phyloP scores from a whole-genome alignment of 2,329 filamentous ascomycete genomes.

The Trichoderma sp. region DNA sequence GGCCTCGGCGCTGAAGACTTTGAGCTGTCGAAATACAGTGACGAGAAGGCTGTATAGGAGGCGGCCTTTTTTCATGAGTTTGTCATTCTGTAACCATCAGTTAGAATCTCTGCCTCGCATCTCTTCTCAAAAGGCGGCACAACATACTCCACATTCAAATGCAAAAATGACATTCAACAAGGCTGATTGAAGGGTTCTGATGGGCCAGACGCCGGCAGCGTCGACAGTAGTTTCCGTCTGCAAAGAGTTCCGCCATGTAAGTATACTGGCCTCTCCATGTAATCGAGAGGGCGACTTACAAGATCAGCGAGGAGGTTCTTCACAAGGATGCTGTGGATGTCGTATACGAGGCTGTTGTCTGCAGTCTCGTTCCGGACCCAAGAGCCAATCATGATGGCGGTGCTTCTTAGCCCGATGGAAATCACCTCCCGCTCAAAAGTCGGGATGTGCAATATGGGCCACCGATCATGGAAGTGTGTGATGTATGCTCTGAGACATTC shows the following conservation, averaged over 20 bases:
- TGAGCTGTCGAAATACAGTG: conserved; percentile 38
- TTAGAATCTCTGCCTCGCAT: not conserved
- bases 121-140: not conserved
- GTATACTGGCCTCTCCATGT: not conserved
- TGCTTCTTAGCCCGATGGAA: conserved; percentile 33
- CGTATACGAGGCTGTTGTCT: conserved; percentile 33
- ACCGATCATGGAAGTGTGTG: conserved; percentile 44
- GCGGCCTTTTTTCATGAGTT: conserved; percentile 36
- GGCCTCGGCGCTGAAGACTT: conserved; percentile 41
- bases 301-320: conserved; percentile 35
- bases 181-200: conserved; percentile 39
- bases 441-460: conserved; percentile 45
- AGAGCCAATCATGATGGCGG: conserved; percentile 43
- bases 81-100: conserved; percentile 34
- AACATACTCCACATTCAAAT: conserved; percentile 40
- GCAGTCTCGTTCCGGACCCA: conserved; percentile 39
- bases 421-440: conserved; percentile 37
- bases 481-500: conserved; percentile 40
- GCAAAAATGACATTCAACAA: conserved; percentile 45
- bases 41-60: conserved; percentile 41
- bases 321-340: conserved; percentile 39
- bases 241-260: not conserved
- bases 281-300: conserved; percentile 28
- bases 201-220: conserved; percentile 33
- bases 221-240: conserved; percentile 26